A percentile compares a stretch with the other conserved stretches of the same genome.
Evolutionary conservation across 139 green algal species (phyloP).

Genomic region (Chlorella sorokiniana): DNA sequence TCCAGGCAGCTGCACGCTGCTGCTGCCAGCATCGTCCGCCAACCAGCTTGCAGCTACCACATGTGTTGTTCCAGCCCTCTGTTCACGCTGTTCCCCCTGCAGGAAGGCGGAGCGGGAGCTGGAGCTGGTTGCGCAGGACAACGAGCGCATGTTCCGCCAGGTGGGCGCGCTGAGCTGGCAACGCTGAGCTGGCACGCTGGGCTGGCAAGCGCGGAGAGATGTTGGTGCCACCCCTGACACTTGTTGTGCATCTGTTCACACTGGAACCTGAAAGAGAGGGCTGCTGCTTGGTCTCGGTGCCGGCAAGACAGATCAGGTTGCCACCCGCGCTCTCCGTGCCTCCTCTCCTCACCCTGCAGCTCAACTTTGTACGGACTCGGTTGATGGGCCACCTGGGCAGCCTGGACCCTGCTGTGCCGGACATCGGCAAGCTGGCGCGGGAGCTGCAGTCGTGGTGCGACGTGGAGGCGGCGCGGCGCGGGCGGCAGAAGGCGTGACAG

Average conservation of each 20-base stretch:
- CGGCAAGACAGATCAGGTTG: too few relatives aligned
- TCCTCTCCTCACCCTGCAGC: neutral
- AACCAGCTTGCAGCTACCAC: too few relatives aligned
- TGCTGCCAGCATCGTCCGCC: too few relatives aligned
- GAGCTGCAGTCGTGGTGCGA: slow-evolving; percentile 37
- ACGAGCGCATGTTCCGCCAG: slow-evolving; percentile 30
- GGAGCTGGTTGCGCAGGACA: slow-evolving; percentile 27
- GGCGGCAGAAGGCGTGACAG: neutral
- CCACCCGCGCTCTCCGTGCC: neutral
- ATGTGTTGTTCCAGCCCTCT: too few relatives aligned
- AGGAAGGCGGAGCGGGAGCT: slow-evolving; percentile 32
- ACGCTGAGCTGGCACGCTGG: too few relatives aligned
- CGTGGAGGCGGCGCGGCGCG: neutral
- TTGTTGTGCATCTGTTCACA: neutral
- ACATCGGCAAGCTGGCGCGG: slow-evolving; percentile 30
- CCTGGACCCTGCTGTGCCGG: slow-evolving; percentile 18
- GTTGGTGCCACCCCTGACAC: neutral
- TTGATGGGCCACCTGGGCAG: slow-evolving; percentile 10
- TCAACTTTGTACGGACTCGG: slow-evolving; percentile 24
- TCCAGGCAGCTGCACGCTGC: too few relatives aligned
- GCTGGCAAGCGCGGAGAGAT: neutral
- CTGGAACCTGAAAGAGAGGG: too few relatives aligned
- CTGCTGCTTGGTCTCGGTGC: too few relatives aligned
- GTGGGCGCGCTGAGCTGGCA: neutral
- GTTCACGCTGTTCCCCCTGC: neutral